Evolutionary conservation across 1,139 yeast genomes (phyloP), one percentile per base, ranked within the genome.

Genomic region (Kodamaea arcana): DNA sequence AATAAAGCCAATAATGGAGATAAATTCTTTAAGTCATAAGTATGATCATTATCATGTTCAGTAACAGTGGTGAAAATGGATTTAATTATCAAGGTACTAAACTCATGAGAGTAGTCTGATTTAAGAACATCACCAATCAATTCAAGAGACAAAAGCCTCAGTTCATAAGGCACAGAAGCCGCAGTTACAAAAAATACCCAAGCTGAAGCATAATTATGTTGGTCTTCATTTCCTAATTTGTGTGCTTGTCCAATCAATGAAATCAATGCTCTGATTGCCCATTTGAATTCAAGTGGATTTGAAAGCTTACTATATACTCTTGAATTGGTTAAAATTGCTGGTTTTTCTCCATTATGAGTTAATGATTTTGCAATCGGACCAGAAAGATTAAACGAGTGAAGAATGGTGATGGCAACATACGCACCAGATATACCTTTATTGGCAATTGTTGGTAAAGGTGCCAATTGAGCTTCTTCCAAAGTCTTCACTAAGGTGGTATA

Each of bases 301-400:
- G 56, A 31, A 27, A 80, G 60, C 46, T 81, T 81, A 18, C 73
- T 58, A 43, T 69, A 69, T 5, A 78, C 66, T 41, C 73, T 74
- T 3, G 65, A 44, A 39, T 64, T 72, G 4, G 69, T 49, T 34
- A 78, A 49, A 27, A 79, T 57, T 1, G 75, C 60, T 24, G 66
- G 66, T 39, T 65, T 71, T 11, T 69, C 77, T 9, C 52, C 53
- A 14, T 42, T 32, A 27, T 60, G 64, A 0, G 59, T 31, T 4
- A 44, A 39, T 2, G 49, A 34, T 1, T 42, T 43, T 13, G 47
- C 50, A 22, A 48, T 27, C 13, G 41, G 36, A 15, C 42, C 39
- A 4, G 34, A 17, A 29, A 43, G 36, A 5, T 39, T 33, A 28
- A 25, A 44, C 12, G 27, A 21, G 12, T 32, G 29, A 37, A 43